Evolutionary conservation across 129 eudicot species (phyloP).

Genomic region (Flaveria sonorensis): DNA sequence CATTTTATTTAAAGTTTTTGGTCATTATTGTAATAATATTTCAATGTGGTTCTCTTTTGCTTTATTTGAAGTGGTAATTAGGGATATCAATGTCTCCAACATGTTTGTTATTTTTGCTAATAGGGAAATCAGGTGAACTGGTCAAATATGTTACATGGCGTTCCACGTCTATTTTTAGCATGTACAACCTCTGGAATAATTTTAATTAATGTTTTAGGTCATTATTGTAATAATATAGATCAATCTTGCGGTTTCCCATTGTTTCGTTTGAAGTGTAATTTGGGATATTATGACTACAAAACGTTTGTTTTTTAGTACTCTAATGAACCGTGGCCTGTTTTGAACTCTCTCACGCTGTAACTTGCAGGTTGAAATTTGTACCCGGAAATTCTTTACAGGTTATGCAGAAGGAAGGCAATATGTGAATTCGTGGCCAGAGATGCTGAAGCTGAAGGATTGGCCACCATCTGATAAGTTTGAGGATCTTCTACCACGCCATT

Average conservation of each 20-base stretch:
- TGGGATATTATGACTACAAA: neutral
- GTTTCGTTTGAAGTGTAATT: neutral
- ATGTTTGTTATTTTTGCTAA: neutral
- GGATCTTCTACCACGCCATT: constrained; percentile 74
- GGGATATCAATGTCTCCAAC: neutral
- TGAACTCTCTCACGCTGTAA: neutral
- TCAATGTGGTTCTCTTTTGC: neutral
- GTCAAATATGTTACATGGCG: neutral
- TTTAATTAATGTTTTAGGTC: neutral
- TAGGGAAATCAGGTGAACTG: neutral
- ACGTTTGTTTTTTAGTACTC: neutral
- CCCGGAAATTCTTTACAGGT: constrained; percentile 61
- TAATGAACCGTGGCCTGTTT: neutral
- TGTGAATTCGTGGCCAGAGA: constrained; percentile 66
- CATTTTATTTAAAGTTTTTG: neutral
- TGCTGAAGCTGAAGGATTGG: constrained; percentile 90
- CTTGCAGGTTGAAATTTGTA: constrained; percentile 66
- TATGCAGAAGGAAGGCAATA: constrained; percentile 59
- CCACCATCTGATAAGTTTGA: constrained; percentile 79
- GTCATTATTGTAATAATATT: neutral
- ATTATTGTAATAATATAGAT: no score
- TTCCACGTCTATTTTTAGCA: neutral
- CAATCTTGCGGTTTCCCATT: neutral
- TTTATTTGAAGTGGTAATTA: neutral
- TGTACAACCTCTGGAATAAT: neutral